Evolutionary conservation across 352 stramenopile genomes (phyloP), one percentile per base, ranked within the genome.

Genomic region (Phytophthora quininea): DNA sequence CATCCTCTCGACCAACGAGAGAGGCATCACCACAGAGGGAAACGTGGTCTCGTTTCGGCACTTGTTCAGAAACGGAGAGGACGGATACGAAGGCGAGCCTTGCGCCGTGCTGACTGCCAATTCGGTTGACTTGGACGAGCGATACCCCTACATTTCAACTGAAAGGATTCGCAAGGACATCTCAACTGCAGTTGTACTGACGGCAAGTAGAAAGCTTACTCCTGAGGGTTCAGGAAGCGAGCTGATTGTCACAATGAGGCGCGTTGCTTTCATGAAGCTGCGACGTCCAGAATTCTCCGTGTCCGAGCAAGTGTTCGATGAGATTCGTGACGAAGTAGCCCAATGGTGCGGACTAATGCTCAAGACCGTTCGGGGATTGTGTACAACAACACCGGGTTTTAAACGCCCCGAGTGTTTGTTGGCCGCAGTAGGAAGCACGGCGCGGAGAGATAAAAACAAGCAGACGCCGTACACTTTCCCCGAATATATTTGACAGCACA

Each of bases 21-120:
- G 54, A 15, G 67, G 58, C 7, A 58, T 76, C 37, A 71, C 55
- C 6, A 62, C 59, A 8, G 74, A 80, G 48, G 67, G 56, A 27
- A 82, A 78, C 49, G 58, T 74, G 2, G 52, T 79, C 4, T 55
- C 64, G 0, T 80, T 80, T 51, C 64, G 63, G 29, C 54, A 62
- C 7, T 46, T 74, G 3, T 54, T 76, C 37, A 51, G 54, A 6
- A 49, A 67, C 8, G 46, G 54, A 27, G 40, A 70, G 9, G 48
- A 43, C 12, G 64, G 65, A 11, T 64, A 61, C n/a, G 49, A 46
- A 2, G 61, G 66, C 8, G 32, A 69, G 33, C 49, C 60, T 31
- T 69, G 58, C 12, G 64, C 37, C 27, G 32, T 77, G 14, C 45
- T 73, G 31, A 47, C 57, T 10, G 46, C 31, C 6, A 55, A 80